Evolutionary conservation across 306 rosid genomes (phyloP), one percentile per base, ranked within the genome.

Genomic region (Hippophae gyantsensis): DNA sequence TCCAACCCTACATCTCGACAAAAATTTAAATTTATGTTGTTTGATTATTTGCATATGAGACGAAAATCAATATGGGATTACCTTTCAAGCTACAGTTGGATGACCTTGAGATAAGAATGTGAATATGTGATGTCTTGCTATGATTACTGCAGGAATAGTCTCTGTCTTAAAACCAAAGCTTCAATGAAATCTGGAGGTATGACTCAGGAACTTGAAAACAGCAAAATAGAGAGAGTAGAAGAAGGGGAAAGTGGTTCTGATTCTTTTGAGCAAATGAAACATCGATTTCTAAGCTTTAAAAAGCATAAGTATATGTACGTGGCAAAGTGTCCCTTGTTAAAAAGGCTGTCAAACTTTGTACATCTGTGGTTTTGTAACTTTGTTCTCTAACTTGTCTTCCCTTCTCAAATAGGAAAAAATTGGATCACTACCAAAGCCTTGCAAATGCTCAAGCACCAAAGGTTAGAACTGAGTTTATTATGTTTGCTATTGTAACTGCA

Each of bases 391-490:
- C 54, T 56, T 69, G 61, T 50, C 10, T 74, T 67, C 58, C 49
- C 62, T 76, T 41, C 58, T 41, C 70, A 58, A 26, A 68, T 71
- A 92, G 96, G 88, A 69, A 61, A 73, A 80, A 84, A 47, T 41
- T 67, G 32, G 90, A 86, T 48, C 86, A 76, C 70, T 92, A 76
- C 69, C 79, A 84, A 72, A 70, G 71, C 63, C 99, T 92, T 52
- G 87, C 96, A 7, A 63, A 76, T 60, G 77, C 51, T 75, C 99
- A 92, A 84, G 80, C 75, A 42, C 99, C 99, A 47, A 88, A 92
- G 88, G 99, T 88, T 66, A 55, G 58, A 57, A 38, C 50, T 59
- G 38, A 7, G 56, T 63, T 65, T 11, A 38, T 53, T 56, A 65
- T 52, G 63, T 52, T 66, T 25, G 47, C 52, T 50, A 49, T 56